Evolutionary conservation across 768 basidiomycete species (phyloP), one percentile per base, ranked within the genome.

Genomic region (Boletus eberwhitei): DNA sequence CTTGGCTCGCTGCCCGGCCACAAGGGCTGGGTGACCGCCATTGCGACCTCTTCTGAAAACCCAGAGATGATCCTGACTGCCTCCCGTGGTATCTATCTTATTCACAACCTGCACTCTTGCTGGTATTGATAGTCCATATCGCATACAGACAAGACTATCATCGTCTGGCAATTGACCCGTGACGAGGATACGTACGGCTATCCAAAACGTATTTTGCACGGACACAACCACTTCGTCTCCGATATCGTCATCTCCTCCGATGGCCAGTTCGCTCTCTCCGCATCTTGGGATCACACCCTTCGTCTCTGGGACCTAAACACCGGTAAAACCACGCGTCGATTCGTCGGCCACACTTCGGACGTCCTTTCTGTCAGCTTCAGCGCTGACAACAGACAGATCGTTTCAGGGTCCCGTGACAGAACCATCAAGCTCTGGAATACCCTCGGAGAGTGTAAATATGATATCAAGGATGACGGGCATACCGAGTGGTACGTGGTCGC

Each of bases 361-460:
- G 96, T 99, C 61, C 84, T 99, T 55, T 97, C 94, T 62, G 97
- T 99, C 78, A 96, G 93, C 75, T 99, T 99, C 86, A 94, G 91
- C 63, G 97, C 97, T 55, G 97, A 99, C 77, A 98, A 99, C 86
- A 82, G 97, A 72, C 97, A 98, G 74, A 99, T 99, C 72, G 97
- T 99, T 65, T 97, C 94, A 49, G 97, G 94, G 52, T 95, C 94
- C 59, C 90, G 97, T 63, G 97, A 99, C 84, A 81, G 81, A 72
- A 87, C 90, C 38, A 99, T 99, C 82, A 99, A 98, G 76, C 90
- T 99, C 69, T 99, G 97, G 97, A 99, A 99, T 80, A 99, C 97
- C 58, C 87, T 99, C 61, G 97, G 97, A 69, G 97, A 99, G 77
- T 99, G 97, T 82, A 99, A 99, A 75, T 98, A 93, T 73, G 92